These are phyloP conservation scores for Polyporus arcularius DNA, from an alignment of 768 basidiomycete species.

Conservation along the genomic window DNA sequence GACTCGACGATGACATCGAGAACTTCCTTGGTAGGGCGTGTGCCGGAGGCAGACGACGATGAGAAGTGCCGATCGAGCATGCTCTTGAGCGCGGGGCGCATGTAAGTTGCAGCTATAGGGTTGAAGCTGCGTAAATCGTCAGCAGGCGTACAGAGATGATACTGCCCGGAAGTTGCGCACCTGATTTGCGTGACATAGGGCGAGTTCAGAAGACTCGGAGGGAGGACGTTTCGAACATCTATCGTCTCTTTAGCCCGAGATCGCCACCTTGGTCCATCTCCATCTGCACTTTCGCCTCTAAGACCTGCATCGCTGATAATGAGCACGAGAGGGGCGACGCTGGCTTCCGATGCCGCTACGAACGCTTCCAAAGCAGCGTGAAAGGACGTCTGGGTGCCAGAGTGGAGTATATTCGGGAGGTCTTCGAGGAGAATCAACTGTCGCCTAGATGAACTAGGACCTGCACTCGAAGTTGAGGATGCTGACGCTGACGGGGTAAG, in stretches of 20 bases:
- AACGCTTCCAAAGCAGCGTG: constrained; percentile 68
- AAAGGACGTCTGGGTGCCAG: constrained; percentile 66
- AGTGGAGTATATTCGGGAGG: constrained; percentile 86
- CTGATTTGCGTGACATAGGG: constrained; percentile 79
- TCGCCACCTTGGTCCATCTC: constrained; percentile 41
- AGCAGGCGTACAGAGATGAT: not conserved
- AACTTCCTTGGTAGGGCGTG: constrained; percentile 59
- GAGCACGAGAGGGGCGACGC: constrained; percentile 69
- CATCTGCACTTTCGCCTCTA: constrained; percentile 61
- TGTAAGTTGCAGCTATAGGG: constrained; percentile 84
- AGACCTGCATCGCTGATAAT: constrained; percentile 83
- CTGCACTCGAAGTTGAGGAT: constrained; percentile 2
- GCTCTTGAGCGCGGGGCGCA: constrained; percentile 74
- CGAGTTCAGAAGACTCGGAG: constrained; percentile 65
- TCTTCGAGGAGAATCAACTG: constrained; percentile 84
- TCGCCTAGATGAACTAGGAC: constrained; percentile 25
- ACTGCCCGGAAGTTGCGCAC: constrained; percentile 44
- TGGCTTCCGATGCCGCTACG: constrained; percentile 35
- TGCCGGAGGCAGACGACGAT: constrained; percentile 24
- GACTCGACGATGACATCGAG: constrained; percentile 77
- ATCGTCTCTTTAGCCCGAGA: constrained; percentile 57
- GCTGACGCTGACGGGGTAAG: not conserved
- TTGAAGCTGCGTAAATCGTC: constrained; percentile 55
- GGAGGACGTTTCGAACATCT: constrained; percentile 70
- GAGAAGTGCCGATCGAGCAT: constrained; percentile 54